A percentile compares a stretch with the other conserved stretches of the same genome.
phyloP scores from a whole-genome alignment of 495 filamentous ascomycete species.

The Cercophora sp. region DNA sequence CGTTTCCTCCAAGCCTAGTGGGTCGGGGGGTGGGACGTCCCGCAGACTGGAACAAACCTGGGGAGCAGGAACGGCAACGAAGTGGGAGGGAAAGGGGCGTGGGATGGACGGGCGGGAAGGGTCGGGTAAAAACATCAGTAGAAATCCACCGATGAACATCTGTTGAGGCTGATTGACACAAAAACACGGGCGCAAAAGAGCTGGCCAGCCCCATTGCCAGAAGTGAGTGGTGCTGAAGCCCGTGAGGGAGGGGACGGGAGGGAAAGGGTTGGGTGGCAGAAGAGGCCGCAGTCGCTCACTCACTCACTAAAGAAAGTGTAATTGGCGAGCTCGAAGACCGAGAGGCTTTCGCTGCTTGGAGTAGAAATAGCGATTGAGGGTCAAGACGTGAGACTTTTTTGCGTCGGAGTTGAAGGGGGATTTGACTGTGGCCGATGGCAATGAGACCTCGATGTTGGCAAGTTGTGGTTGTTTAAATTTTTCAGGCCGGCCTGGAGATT shows the following conservation, averaged over 20 bases:
- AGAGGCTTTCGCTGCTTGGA: too few relatives aligned
- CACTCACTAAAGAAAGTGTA: background rate
- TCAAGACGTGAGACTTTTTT: too few relatives aligned
- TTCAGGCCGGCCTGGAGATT: slow-evolving; percentile 10
- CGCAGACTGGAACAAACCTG: slow-evolving; percentile 1
- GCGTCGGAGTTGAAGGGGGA: too few relatives aligned
- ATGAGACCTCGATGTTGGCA: background rate
- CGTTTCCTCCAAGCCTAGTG: slow-evolving; percentile 2
- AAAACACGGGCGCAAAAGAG: background rate
- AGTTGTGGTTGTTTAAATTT: background rate
- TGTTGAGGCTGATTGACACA: slow-evolving; percentile 11
- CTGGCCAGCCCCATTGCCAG: background rate
- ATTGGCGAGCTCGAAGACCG: background rate
- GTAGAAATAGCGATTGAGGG: too few relatives aligned
- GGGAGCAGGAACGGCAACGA: slow-evolving; percentile 7
- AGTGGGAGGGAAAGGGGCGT: background rate
- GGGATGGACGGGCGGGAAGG: slow-evolving; percentile 6
- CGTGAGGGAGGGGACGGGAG: background rate
- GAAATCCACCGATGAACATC: slow-evolving; percentile 4
- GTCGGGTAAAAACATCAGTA: slow-evolving; percentile 10
- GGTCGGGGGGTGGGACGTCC: slow-evolving; percentile 11
- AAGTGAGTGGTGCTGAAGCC: background rate
- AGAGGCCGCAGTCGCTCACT: background rate
- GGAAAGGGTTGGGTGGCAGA: slow-evolving; percentile 1
- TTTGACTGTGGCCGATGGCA: too few relatives aligned